Evolutionary conservation across 305 asterid genomes (phyloP), one percentile per base, ranked within the genome.

Genomic region (Fraxinus ornus): DNA sequence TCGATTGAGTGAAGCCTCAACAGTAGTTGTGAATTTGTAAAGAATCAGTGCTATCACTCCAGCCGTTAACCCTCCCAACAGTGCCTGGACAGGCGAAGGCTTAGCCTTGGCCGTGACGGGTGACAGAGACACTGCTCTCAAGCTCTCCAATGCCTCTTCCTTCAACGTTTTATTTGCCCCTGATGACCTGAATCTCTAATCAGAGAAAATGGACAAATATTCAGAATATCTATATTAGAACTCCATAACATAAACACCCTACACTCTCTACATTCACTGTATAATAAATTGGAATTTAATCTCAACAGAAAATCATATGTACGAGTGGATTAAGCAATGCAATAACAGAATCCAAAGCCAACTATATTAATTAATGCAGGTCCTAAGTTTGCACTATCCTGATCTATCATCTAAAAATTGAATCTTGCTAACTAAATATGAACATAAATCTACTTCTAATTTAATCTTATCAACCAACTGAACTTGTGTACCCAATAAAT

Each of bases 21-120:
- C 9, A 24, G 91, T 90, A 19, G 90, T 86, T 2, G 97, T 86
- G 86, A 95, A 92, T 85, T 93, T 93, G 91, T 93, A 92, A 44
- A 93, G 95, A 79, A 92, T 39, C 0, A 92, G 1, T 1, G 96
- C 93, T 28, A 92, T 90, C 17, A 85, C 90, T 62, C 93, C 98
- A 0, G 98, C 98, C 6, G 93, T 82, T 77, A 95, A 28, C 8
- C 91, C 97, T 36, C 98, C 98, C 62, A 91, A 77, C 28, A 95
- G 79, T 30, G 95, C 92, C 85, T 91, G 89, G 83, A 77, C 87
- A 10, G 94, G 91, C 52, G 94, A 85, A 17, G 94, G 90, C 12
- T 88, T 89, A 30, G 86, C 78, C 80, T 93, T 91, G 36, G 84
- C 81, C 52, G 81, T 87, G 52, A 86, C 55, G 0, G 96, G 87